Conservation (phyloP, 768 basidiomycete genomes). For the Cystobasidium onofrii region DNA sequence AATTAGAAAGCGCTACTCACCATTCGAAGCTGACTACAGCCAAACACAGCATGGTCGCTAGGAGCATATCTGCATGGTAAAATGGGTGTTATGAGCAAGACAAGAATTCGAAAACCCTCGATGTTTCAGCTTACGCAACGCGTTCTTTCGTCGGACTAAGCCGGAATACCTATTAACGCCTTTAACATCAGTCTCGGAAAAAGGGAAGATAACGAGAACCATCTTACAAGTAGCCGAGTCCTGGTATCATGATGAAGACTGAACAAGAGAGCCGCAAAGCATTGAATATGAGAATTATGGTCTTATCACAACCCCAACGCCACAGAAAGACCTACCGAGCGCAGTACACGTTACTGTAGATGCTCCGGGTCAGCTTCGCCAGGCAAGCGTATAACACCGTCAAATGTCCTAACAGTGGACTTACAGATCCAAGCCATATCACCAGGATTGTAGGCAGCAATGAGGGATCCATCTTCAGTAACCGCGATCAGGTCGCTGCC, state of each 20-base stretch:
- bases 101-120: too few relatives aligned
- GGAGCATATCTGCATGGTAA: constrained; percentile 50
- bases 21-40: constrained; percentile 51
- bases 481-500: constrained; percentile 21
- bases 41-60: constrained; percentile 49
- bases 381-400: background rate
- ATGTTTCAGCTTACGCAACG: constrained; percentile 52
- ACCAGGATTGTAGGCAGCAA: constrained; percentile 28
- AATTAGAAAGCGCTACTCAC: constrained; percentile 47
- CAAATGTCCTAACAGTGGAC: background rate
- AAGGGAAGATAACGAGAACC: background rate
- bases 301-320: background rate
- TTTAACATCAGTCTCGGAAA: background rate
- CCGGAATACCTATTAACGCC: constrained; percentile 57
- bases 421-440: constrained; percentile 28
- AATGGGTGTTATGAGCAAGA: constrained; percentile 59
- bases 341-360: constrained; percentile 27
- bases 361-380: background rate
- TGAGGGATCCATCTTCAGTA: constrained; percentile 16
- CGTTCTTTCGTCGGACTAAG: constrained; percentile 83
- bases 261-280: background rate
- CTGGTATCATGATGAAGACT: constrained; percentile 33
- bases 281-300: background rate
- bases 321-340: background rate
- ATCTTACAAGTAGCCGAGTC: constrained; percentile 21